Base-by-base conservation (phyloP, 352 stramenopile genomes). In the Globisporangium yorkense region DNA sequence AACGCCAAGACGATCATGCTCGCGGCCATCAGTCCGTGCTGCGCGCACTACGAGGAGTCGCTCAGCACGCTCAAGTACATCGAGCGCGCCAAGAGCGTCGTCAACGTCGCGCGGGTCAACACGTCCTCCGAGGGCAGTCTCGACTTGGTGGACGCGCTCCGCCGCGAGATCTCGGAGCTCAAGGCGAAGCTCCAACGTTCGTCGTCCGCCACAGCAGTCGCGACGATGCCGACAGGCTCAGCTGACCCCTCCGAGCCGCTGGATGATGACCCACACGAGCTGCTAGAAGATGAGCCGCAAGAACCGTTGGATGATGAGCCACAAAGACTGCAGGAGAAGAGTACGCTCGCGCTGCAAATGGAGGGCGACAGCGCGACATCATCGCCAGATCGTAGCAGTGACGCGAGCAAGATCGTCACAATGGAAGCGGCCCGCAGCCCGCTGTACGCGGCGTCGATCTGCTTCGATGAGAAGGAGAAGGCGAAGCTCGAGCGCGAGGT, bases 1-100 rank as follows among this genome's bases (percentile, higher is more conserved):
- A 90, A 94, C 41, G 75, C 85, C 29, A 85, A 85, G 40, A 92
- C 83, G 0, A 77, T 94, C 12, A 92, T 96, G 71, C 78, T 96
- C n/a, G 88, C 86, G n/a, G 72, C 76, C 2, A 86, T 95, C 57
- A 94, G 84, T 54, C 88, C 88, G 3, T 92, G 81, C 43, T 88
- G 84, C 35, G 66, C 72, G 3, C 84, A 96, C 59, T 96, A 92
- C 45, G 86, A 96, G 43, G 88, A 96, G 52, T 91, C 87, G 0
- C 58, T 96, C n/a, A 83, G 77, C 52, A 96, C 88, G 3, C 63
- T 96, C 33, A 87, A 84, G 58, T 92, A 86, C 59, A 75, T 92
- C 24, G 84, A 92, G 41, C 80, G 83, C 15, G 70, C 75, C 9
- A 92, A 83, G 56, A 79, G 61, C 33, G 67, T 84, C 9, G 61